Percentiles rank a stretch among this genome's conserved stretches.
Conservation (phyloP, 225 moss, liverwort and hornwort species). For the Physcomitrium patens region DNA sequence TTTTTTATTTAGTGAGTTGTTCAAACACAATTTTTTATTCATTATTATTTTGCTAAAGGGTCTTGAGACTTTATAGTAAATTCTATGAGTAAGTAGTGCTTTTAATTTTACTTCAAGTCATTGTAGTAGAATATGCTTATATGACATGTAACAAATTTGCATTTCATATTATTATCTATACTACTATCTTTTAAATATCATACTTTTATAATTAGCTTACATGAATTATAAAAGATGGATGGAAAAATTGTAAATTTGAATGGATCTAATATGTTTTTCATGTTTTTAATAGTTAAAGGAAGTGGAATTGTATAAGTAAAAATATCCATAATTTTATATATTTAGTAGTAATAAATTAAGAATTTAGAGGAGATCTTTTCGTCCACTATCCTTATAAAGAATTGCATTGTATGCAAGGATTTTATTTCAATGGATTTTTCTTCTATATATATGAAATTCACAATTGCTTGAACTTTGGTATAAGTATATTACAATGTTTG, state of each 20-base stretch:
- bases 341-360: slow-evolving; percentile 23
- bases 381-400: slow-evolving; percentile 37
- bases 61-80: slow-evolving; percentile 68
- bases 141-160: slow-evolving; percentile 3
- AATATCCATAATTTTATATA: slow-evolving; percentile 3
- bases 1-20: slow-evolving; percentile 52
- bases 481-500: too few relatives aligned
- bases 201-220: slow-evolving; percentile 6
- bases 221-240: slow-evolving; percentile 1
- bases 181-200: not conserved
- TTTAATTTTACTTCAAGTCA: slow-evolving; percentile 17
- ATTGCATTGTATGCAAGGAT: slow-evolving; percentile 11
- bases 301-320: slow-evolving; percentile 20
- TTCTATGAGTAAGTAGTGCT: slow-evolving; percentile 51
- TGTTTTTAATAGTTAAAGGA: slow-evolving; percentile 23
- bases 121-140: slow-evolving; percentile 16
- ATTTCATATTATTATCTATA: not conserved
- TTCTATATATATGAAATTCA: slow-evolving; percentile 4
- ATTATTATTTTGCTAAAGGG: slow-evolving; percentile 82
- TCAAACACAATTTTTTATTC: slow-evolving; percentile 82
- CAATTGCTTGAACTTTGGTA: slow-evolving; percentile 2
- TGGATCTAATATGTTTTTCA: slow-evolving; percentile 13
- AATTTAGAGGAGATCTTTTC: slow-evolving; percentile 9
- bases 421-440: slow-evolving; percentile 7
- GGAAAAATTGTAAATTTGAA: not conserved